Conservation (phyloP, 352 stramenopile species). For the Phytophthora podocarpi region DNA sequence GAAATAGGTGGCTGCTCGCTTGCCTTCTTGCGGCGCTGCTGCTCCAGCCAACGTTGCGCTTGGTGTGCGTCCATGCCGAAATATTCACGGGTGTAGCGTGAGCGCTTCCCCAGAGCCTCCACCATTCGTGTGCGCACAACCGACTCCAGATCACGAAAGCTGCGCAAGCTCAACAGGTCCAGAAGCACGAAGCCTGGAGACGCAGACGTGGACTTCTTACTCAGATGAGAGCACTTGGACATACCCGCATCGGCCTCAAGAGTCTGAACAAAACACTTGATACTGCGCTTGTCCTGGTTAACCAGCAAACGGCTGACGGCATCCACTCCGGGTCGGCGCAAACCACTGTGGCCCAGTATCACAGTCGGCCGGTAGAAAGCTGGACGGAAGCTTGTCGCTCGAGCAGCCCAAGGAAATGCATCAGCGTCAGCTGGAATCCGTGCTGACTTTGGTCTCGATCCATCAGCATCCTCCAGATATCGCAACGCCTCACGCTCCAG, state of each 20-base stretch:
- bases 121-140: constrained; percentile 44
- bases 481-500: constrained; percentile 37
- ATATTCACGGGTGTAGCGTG: constrained; percentile 38
- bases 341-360: constrained; percentile 50
- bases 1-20: constrained; percentile 33
- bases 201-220: constrained; percentile 7
- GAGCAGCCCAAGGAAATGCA: constrained; percentile 38
- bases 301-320: constrained; percentile 54
- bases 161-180: constrained; percentile 50
- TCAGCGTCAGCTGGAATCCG: constrained; percentile 26
- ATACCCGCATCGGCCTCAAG: constrained; percentile 1
- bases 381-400: constrained; percentile 33
- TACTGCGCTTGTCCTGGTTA: constrained; percentile 66
- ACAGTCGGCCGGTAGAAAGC: constrained; percentile 56
- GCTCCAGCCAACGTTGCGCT: constrained; percentile 38
- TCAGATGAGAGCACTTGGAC: constrained; percentile 17
- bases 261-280: constrained; percentile 63
- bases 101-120: constrained; percentile 29
- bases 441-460: not conserved
- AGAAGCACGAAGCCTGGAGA: constrained; percentile 42
- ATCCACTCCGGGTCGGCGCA: constrained; percentile 42
- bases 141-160: constrained; percentile 45
- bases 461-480: constrained; percentile 30
- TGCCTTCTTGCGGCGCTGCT: constrained; percentile 27
- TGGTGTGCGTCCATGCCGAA: constrained; percentile 39